Percentiles rank a stretch among this genome's conserved stretches.
Conservation (phyloP, 352 stramenopile genomes). For the Lagenidium sp. region DNA sequence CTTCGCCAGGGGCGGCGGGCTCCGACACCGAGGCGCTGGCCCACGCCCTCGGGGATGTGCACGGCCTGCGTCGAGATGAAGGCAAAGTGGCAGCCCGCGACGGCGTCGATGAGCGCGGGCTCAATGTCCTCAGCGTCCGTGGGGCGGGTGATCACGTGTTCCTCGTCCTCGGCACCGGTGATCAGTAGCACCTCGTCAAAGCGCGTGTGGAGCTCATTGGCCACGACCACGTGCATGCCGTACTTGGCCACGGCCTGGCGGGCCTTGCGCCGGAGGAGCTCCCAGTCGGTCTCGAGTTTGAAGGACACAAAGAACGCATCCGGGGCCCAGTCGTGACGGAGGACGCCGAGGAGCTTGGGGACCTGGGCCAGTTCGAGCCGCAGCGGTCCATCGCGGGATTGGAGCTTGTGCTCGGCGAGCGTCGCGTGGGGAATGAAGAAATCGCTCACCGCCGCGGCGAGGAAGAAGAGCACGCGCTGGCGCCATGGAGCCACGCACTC, state of each 20-base stretch:
- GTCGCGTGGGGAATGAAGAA: conserved; percentile 94
- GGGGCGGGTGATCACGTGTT: conserved; percentile 35
- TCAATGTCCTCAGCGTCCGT: conserved; percentile 65
- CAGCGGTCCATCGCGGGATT: conserved; percentile 73
- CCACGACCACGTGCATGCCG: conserved; percentile 95
- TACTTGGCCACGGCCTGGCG: conserved; percentile 91
- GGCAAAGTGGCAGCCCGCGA: conserved; percentile 61
- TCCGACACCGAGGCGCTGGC: conserved; percentile 19
- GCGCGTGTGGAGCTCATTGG: conserved; percentile 94
- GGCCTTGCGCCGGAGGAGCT: conserved; percentile 92
- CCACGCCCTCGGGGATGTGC: conserved; percentile 43
- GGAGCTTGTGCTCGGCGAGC: conserved; percentile 96
- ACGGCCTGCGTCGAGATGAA: conserved; percentile 60
- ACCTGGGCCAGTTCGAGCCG: conserved; percentile 88
- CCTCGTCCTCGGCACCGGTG: conserved; percentile 43
- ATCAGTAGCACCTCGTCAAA: conserved; percentile 88
- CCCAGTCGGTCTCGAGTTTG: conserved; percentile 98
- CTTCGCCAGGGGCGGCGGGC: conserved; percentile 27
- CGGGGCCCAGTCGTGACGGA: conserved; percentile 90
- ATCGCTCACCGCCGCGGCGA: conserved; percentile 97
- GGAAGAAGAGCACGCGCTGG: conserved; percentile 85
- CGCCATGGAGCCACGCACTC: conserved; percentile 46
- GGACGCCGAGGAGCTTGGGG: conserved; percentile 93
- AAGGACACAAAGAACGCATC: conserved; percentile 96
- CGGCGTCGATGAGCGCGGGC: conserved; percentile 38